Conservation (phyloP, 1,284 basidiomycete species). For the Sporisorium scitamineum region DNA sequence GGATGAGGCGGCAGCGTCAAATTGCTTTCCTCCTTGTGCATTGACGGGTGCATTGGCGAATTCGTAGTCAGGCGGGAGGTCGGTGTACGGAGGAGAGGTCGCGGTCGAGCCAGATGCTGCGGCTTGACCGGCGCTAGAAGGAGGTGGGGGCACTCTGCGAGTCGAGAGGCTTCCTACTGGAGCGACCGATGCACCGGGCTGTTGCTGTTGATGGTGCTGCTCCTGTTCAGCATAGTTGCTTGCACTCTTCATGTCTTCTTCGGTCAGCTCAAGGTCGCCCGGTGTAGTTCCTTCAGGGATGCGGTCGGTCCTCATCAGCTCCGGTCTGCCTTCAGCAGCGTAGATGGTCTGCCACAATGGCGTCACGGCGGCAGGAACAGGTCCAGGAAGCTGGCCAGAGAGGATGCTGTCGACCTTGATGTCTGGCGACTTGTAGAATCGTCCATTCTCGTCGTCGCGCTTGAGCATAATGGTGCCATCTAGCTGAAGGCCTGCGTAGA, state of each 20-base stretch:
- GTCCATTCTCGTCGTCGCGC: conserved; percentile 60
- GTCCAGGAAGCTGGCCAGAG: conserved; percentile 44
- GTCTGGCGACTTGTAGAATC: conserved; percentile 58
- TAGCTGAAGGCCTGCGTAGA: conserved; percentile 68
- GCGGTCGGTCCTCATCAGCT: conserved; percentile 56
- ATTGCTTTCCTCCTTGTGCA: conserved; percentile 35
- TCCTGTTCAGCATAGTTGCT: conserved; percentile 37
- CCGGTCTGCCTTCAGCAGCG: conserved; percentile 59
- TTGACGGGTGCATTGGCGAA: conserved; percentile 39
- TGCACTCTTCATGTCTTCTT: conserved; percentile 52
- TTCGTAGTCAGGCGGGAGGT: conserved; percentile 53
- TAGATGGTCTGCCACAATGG: conserved; percentile 66
- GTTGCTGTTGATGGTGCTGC: conserved; percentile 15
- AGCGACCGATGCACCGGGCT: conserved; percentile 8
- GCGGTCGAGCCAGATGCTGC: conserved; percentile 5
- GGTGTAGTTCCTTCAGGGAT: conserved; percentile 58
- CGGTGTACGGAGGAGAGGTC: conserved; percentile 17
- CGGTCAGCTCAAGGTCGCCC: conserved; percentile 54
- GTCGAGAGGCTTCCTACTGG: conserved; percentile 20
- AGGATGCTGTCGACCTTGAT: conserved; percentile 51
- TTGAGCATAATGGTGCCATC: conserved; percentile 66
- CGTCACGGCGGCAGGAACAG: conserved; percentile 41
- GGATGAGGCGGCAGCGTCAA: conserved; percentile 13
- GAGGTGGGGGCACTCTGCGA: conserved; percentile 21
- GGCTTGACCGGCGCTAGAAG: background rate